Evolutionary conservation across 108 stramenopile genomes (phyloP).

Genomic region (Epithemia pelagica): DNA sequence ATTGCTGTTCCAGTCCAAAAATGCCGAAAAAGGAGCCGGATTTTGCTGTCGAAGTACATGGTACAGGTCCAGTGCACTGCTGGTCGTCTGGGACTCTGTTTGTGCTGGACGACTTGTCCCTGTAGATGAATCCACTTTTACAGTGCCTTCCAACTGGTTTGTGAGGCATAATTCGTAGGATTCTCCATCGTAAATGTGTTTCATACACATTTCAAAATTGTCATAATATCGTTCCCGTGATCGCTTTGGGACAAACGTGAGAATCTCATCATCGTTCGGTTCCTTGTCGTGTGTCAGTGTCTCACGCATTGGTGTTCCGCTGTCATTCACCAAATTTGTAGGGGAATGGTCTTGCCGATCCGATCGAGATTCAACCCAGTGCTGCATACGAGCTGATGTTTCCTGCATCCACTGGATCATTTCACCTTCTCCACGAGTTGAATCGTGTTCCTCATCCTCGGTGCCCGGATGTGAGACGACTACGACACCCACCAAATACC

Average conservation of each 20-base stretch:
- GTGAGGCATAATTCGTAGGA: slow-evolving; percentile 94
- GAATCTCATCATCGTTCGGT: neutral
- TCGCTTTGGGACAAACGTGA: slow-evolving; percentile 53
- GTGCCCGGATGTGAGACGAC: neutral
- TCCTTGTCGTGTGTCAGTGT: neutral
- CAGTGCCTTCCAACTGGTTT: slow-evolving; percentile 60
- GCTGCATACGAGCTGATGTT: slow-evolving; percentile 6
- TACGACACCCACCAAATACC: slow-evolving; percentile 62
- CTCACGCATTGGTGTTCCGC: neutral
- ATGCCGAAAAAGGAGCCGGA: slow-evolving; percentile 92
- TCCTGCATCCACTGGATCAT: slow-evolving; percentile 52
- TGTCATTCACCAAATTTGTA: neutral
- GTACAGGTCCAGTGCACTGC: slow-evolving; percentile 63
- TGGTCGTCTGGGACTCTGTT: neutral
- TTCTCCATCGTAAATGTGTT: slow-evolving; percentile 79
- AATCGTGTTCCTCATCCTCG: slow-evolving; percentile 7
- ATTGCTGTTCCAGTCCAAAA: slow-evolving; percentile 35
- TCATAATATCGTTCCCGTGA: slow-evolving; percentile 38
- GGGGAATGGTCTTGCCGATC: neutral
- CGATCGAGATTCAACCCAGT: neutral
- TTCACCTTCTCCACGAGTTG: too few species aligned
- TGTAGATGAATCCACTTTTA: neutral
- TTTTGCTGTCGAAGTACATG: slow-evolving; percentile 65
- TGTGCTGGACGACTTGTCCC: neutral
- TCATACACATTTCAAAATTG: slow-evolving; percentile 62